Conservation (phyloP, 257 asterid species). For the Solanum appendiculatum region DNA sequence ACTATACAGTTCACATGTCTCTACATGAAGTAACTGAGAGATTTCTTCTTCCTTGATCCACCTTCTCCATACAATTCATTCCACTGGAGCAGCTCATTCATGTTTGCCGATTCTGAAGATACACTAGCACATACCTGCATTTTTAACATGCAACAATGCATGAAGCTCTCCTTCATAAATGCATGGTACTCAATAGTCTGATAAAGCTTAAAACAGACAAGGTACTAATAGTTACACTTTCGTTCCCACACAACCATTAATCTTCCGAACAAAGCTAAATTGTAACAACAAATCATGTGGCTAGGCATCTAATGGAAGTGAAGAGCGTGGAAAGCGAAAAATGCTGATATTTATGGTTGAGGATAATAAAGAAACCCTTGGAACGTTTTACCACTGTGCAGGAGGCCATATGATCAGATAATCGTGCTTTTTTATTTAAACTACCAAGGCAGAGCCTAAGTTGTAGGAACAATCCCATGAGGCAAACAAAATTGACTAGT, state of each 20-base stretch:
- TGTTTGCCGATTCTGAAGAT: constrained; percentile 42
- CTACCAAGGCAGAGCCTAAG: not conserved
- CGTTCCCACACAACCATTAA: not conserved
- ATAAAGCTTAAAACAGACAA: not conserved
- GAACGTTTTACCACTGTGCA: not conserved
- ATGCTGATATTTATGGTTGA: not conserved
- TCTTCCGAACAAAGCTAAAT: not conserved
- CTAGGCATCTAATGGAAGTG: not conserved
- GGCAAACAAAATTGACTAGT: not conserved
- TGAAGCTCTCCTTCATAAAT: not conserved
- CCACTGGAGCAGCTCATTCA: constrained; percentile 50
- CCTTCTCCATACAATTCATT: constrained; percentile 49
- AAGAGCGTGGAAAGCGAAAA: not conserved
- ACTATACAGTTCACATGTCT: constrained; percentile 6
- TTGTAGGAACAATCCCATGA: not conserved
- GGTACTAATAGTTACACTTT: not conserved
- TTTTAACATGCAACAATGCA: not conserved
- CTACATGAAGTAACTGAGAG: constrained; percentile 49
- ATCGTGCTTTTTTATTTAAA: not conserved
- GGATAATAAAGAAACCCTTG: not conserved
- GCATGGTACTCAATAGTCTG: not conserved
- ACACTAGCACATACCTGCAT: constrained; percentile 50
- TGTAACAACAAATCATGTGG: not conserved
- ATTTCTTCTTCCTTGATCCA: constrained; percentile 39
- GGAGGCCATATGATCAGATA: not conserved